Conservation (phyloP, 2,329 filamentous ascomycete genomes). For the Talaromyces pinophilus region DNA sequence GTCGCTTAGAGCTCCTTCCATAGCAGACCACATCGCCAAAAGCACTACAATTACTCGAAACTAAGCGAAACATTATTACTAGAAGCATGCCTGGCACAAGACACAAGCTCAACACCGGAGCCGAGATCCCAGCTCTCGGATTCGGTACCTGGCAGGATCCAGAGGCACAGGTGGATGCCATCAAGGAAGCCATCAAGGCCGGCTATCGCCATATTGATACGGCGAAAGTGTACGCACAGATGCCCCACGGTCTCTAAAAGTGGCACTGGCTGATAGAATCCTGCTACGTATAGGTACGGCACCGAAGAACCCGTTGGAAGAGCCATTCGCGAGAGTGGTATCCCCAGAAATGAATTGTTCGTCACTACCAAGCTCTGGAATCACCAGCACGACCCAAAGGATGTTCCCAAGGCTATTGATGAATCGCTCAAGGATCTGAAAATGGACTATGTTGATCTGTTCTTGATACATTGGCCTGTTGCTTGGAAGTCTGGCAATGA, state of each 20-base stretch:
- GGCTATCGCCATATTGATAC: constrained; percentile 61
- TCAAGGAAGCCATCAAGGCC: constrained; percentile 49
- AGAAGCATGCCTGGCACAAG: constrained; percentile 34
- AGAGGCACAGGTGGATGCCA: constrained; percentile 52
- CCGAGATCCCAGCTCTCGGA: constrained; percentile 51
- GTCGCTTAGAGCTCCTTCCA: background rate
- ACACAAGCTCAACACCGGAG: constrained; percentile 52
- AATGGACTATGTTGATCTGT: constrained; percentile 69
- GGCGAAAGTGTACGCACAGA: constrained; percentile 43
- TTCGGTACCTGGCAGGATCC: constrained; percentile 59
- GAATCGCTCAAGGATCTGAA: constrained; percentile 64
- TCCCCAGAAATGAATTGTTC: constrained; percentile 66
- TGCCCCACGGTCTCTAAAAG: no score
- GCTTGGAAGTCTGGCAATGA: constrained; percentile 54
- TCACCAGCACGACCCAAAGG: constrained; percentile 61
- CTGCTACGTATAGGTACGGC: constrained; percentile 49
- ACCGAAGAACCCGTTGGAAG: constrained; percentile 68
- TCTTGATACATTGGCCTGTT: constrained; percentile 67
- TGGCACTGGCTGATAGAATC: background rate
- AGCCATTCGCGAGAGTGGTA: constrained; percentile 64
- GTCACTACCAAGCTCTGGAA: constrained; percentile 70
- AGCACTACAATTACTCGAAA: background rate
- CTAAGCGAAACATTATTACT: background rate
- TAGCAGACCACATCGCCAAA: background rate
- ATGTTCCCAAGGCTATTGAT: constrained; percentile 62